Percentiles rank a stretch among this genome's conserved stretches.
Evolutionary conservation across 768 basidiomycete species (phyloP).

Genomic region (Strobilomyces echinocephalus): DNA sequence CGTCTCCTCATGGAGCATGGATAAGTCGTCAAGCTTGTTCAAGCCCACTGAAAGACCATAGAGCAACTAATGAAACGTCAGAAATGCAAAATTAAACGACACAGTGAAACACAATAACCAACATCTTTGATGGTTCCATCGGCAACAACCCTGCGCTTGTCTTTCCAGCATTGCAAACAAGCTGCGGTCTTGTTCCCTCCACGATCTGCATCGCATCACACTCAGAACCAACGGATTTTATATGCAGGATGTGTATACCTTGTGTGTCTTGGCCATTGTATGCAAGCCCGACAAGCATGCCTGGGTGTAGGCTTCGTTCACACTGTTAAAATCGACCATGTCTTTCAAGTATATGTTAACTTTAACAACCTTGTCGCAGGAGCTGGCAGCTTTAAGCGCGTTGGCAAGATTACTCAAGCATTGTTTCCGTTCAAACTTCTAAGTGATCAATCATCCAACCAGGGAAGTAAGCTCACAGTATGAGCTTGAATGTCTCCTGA

Average conservation of each 20-base stretch:
- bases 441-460: background rate
- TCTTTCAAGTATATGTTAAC: constrained; percentile 59
- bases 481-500: constrained; percentile 56
- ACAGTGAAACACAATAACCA: constrained; percentile 7
- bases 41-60: constrained; percentile 70
- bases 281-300: constrained; percentile 23
- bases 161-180: constrained; percentile 47
- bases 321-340: too few species aligned
- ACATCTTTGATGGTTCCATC: constrained; percentile 79
- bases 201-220: constrained; percentile 45
- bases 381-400: constrained; percentile 49
- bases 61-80: constrained; percentile 51
- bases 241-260: constrained; percentile 39
- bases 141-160: constrained; percentile 61
- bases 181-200: constrained; percentile 70
- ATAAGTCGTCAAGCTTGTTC: constrained; percentile 71
- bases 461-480: constrained; percentile 35
- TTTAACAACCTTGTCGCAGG: constrained; percentile 55
- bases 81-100: background rate
- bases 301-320: too few species aligned
- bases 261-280: constrained; percentile 58
- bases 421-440: constrained; percentile 39
- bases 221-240: constrained; percentile 2
- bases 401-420: constrained; percentile 53
- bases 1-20: constrained; percentile 53